Conservation (phyloP, 768 basidiomycete species). For the Trametes villosa region DNA sequence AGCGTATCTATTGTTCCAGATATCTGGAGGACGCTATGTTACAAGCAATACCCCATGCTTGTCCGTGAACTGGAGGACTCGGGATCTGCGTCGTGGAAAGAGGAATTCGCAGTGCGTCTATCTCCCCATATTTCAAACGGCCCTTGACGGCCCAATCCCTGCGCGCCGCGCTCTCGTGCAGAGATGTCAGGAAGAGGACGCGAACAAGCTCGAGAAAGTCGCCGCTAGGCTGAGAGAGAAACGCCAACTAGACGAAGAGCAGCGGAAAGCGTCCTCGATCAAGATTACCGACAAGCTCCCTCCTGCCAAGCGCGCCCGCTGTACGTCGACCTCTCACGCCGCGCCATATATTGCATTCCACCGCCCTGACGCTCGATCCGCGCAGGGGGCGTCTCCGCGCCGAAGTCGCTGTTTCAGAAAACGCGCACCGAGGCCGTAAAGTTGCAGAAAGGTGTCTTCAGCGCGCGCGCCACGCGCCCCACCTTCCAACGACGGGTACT, state of each 20-base stretch:
- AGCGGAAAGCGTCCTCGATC: slow-evolving; percentile 77
- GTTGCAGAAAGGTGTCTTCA: slow-evolving; percentile 64
- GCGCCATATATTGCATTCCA: background rate
- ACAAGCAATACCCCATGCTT: slow-evolving; percentile 59
- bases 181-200: slow-evolving; percentile 51
- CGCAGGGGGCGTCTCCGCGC: slow-evolving; percentile 46
- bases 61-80: slow-evolving; percentile 51
- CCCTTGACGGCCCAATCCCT: background rate
- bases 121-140: background rate
- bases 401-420: slow-evolving; percentile 80
- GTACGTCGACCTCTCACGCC: slow-evolving; percentile 42
- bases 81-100: slow-evolving; percentile 62
- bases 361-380: slow-evolving; percentile 3
- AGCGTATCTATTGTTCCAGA: slow-evolving; percentile 43
- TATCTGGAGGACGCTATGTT: slow-evolving; percentile 69
- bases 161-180: slow-evolving; percentile 17
- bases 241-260: slow-evolving; percentile 71
- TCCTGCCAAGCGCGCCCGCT: slow-evolving; percentile 65
- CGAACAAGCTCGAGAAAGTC: slow-evolving; percentile 60
- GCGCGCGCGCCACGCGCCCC: slow-evolving; percentile 56
- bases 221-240: slow-evolving; percentile 40
- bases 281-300: slow-evolving; percentile 75
- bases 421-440: slow-evolving; percentile 72
- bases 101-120: slow-evolving; percentile 64
- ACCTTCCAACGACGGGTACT: slow-evolving; percentile 33